phyloP scores from a whole-genome alignment of 1,284 basidiomycete species.

The Ustilago tritici region DNA sequence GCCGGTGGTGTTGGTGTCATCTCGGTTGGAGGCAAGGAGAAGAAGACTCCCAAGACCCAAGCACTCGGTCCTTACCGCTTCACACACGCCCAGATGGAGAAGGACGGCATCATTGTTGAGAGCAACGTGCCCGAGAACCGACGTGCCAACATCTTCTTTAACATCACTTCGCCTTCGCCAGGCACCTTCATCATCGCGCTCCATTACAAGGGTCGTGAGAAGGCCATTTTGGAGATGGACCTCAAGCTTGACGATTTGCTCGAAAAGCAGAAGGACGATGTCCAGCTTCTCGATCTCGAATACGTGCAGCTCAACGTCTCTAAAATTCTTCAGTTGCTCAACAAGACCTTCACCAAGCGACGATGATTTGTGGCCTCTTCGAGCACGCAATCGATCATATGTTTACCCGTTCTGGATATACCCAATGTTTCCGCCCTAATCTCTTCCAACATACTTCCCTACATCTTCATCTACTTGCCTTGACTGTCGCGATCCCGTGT shows the following conservation, averaged over 20 bases:
- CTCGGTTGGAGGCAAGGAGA: conserved; percentile 95
- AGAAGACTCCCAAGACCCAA: conserved; percentile 86
- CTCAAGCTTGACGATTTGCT: conserved; percentile 98
- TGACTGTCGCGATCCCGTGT: background rate
- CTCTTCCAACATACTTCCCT: background rate
- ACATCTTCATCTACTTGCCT: background rate
- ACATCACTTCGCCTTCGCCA: conserved; percentile 94
- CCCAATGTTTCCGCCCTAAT: conserved; percentile 5
- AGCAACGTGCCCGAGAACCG: conserved; percentile 96
- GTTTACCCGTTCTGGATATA: conserved; percentile 18
- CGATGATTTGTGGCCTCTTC: conserved; percentile 20
- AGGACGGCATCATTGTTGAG: conserved; percentile 99
- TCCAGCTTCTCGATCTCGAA: conserved; percentile 92
- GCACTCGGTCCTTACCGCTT: conserved; percentile 95
- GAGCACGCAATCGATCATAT: conserved; percentile 1
- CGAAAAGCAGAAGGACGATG: conserved; percentile 98
- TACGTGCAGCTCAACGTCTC: conserved; percentile 97
- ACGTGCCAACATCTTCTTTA: conserved; percentile 97
- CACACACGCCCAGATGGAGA: conserved; percentile 97
- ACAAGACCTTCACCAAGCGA: conserved; percentile 68
- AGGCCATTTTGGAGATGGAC: conserved; percentile 99
- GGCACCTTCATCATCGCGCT: conserved; percentile 98
- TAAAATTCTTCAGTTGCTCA: conserved; percentile 84
- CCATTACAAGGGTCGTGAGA: conserved; percentile 98
- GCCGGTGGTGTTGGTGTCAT: conserved; percentile 92